Base-by-base conservation (phyloP, 108 stramenopile genomes). In the Cyclotella choctawhatcheeana region DNA sequence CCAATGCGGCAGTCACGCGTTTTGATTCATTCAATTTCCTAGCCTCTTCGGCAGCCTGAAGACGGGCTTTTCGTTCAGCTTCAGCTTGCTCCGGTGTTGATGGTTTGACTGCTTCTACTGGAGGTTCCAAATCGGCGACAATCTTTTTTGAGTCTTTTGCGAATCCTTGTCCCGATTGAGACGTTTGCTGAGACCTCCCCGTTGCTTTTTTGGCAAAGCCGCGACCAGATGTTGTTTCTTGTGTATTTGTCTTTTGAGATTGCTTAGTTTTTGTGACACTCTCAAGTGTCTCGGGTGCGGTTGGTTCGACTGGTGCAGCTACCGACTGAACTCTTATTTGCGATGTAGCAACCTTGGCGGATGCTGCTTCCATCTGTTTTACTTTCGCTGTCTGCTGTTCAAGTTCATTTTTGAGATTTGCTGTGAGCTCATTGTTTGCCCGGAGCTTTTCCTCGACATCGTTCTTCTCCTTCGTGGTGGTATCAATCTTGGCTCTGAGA, bases 391-490 rank as follows among this genome's bases (percentile, higher is more conserved):
- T 3, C 32, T 67, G 65, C 51, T 67, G 33, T 6, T 50, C 18
- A 2, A 67, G 65, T 14, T 67, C 65, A 8, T 52, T 67, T 13
- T 67, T 71, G 53, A 67, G 40, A 22, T 50, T 43, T 4, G 50
- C n/a, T 27, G 53, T 44, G 27, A 74, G 73, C 33, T 51, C 63
- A 21, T 71, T 69, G 24, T 5, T 70, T 34, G 65, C 58, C n/a
- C 61, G 63, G 63, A 61, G 60, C 21, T 79, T 45, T 5, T 50
- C 14, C 34, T 35, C 52, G 2, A 64, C 31, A 44, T 70, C 63
- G 26, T 33, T 43, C 58, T 61, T 56, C 63, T 63, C 33, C 17
- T 44, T 64, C 63, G 54, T 47, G 21, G 48, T 29, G 0, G 67
- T 33, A 24, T 40, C 48, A 31, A 25, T 30, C 24, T 74, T 60